Evolutionary conservation across 768 basidiomycete genomes (phyloP).

Genomic region (Hericium alpestre): DNA sequence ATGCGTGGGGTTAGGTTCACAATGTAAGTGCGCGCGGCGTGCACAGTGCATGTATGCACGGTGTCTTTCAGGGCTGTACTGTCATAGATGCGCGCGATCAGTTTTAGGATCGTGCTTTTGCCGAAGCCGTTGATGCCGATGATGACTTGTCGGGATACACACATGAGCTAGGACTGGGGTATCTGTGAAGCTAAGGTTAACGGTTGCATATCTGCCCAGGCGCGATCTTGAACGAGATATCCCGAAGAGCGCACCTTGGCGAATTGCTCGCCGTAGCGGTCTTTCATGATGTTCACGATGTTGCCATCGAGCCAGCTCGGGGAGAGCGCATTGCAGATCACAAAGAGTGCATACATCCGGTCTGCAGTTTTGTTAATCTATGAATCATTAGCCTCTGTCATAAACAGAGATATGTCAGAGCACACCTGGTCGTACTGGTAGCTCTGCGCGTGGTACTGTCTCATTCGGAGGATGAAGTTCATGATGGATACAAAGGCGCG

Average conservation of each 20-base stretch:
- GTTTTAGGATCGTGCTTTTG: slow-evolving; percentile 72
- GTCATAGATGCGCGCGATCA: slow-evolving; percentile 63
- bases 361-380: slow-evolving; percentile 97
- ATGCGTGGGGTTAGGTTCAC: no score
- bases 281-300: slow-evolving; percentile 86
- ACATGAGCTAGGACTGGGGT: background rate
- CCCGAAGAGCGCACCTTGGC: slow-evolving; percentile 63
- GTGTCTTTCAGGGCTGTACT: no score
- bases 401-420: background rate
- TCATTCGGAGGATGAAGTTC: slow-evolving; percentile 92
- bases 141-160: slow-evolving; percentile 38
- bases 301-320: slow-evolving; percentile 91
- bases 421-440: slow-evolving; percentile 91
- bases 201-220: slow-evolving; percentile 67
- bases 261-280: slow-evolving; percentile 88
- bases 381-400: background rate
- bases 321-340: slow-evolving; percentile 86
- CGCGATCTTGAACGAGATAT: slow-evolving; percentile 60
- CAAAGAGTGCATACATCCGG: slow-evolving; percentile 93
- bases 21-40: no score
- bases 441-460: slow-evolving; percentile 92
- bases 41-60: no score
- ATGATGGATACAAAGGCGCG: slow-evolving; percentile 86
- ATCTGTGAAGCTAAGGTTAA: background rate
- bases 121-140: slow-evolving; percentile 72